These are phyloP conservation scores for Rhizophagus prolifer DNA, from an alignment of 192 early-diverging fungal genomes.

Conservation along the genomic window DNA sequence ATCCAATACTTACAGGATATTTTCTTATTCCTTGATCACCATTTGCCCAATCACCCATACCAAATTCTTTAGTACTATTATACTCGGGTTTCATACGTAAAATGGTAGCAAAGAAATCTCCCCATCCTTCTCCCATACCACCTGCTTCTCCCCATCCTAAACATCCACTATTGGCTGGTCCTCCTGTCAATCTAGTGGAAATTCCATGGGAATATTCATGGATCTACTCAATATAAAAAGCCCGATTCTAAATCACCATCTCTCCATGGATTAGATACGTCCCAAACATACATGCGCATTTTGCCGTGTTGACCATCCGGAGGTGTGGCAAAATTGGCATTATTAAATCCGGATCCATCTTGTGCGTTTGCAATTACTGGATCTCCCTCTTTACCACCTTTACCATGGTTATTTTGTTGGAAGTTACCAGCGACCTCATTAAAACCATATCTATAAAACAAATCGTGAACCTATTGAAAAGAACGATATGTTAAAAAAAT, in stretches of 20 bases:
- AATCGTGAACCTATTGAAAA: constrained; percentile 73
- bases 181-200: constrained; percentile 88
- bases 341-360: constrained; percentile 87
- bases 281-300: constrained; percentile 98
- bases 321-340: constrained; percentile 96
- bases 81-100: constrained; percentile 61
- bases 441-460: constrained; percentile 89
- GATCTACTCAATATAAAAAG: constrained; percentile 39
- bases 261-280: constrained; percentile 62
- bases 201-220: constrained; percentile 97
- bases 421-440: constrained; percentile 91
- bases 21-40: constrained; percentile 87
- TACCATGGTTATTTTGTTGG: constrained; percentile 82
- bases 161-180: constrained; percentile 86
- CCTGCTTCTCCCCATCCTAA: constrained; percentile 85
- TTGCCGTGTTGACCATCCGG: constrained; percentile 86
- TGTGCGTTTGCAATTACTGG: constrained; percentile 92
- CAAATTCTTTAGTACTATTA: constrained; percentile 58
- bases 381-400: constrained; percentile 78
- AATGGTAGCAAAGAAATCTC: constrained; percentile 86
- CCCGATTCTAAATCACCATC: constrained; percentile 92
- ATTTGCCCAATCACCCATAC: constrained; percentile 81
- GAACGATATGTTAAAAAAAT: neutral
- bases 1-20: constrained; percentile 47
- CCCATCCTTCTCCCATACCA: constrained; percentile 97